These are phyloP conservation scores for Carex sylvatica DNA, from an alignment of 202 grass and related monocot genomes.

Conservation along the genomic window DNA sequence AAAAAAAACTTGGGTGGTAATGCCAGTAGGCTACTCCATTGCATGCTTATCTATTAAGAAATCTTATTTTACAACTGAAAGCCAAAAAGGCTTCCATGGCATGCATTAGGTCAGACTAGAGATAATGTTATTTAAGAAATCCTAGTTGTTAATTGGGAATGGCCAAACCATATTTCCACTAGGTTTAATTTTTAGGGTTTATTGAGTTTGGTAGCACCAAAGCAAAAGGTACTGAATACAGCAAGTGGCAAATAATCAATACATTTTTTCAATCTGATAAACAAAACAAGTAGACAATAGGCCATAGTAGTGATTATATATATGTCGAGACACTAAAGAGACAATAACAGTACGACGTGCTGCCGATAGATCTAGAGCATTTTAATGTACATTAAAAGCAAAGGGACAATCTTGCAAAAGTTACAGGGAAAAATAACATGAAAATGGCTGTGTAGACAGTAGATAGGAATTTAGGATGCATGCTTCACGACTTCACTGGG, in stretches of 20 bases:
- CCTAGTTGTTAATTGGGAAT: constrained; percentile 12
- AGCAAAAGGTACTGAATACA: background rate
- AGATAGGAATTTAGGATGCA: background rate
- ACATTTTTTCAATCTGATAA: background rate
- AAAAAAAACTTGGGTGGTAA: constrained; percentile 34
- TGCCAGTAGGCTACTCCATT: constrained; percentile 18
- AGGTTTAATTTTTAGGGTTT: constrained; percentile 18
- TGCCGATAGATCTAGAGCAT: background rate
- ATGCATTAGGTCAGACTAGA: constrained; percentile 30
- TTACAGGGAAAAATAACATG: background rate
- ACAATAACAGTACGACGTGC: background rate
- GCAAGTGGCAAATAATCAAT: constrained; percentile 25
- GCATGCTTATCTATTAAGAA: constrained; percentile 49
- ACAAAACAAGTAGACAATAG: background rate
- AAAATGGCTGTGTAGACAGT: background rate
- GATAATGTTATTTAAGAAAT: constrained; percentile 30
- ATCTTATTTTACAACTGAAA: constrained; percentile 17
- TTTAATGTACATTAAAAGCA: background rate
- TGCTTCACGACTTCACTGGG: background rate
- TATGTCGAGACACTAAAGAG: background rate
- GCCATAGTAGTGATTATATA: background rate
- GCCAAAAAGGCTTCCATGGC: constrained; percentile 21
- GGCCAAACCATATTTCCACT: constrained; percentile 27
- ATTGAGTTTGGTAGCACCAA: constrained; percentile 14
- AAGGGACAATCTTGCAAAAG: background rate